Base-by-base conservation (phyloP, 202 grass and related monocot genomes). In the Bolboschoenoplectus hybrid region DNA sequence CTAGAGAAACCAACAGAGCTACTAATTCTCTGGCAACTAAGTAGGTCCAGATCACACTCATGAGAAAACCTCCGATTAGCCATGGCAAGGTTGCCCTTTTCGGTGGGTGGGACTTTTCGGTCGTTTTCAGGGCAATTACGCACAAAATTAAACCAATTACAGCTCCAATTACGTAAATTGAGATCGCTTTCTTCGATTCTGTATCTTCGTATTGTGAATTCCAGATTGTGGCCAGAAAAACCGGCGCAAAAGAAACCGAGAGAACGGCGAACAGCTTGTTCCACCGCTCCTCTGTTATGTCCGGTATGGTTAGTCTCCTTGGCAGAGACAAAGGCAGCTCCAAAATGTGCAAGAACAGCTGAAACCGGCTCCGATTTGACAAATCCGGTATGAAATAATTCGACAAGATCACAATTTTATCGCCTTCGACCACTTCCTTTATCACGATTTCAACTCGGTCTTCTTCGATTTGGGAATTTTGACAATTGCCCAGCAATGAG, bases 21-120 rank as follows among this genome's bases (percentile, higher is more conserved):
- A 98, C 91, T 8, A 98, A 85, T 89, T 98, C 96, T 7, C 90
- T 90, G 3, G 96, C 96, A 16, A 92, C 82, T 4, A 92, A 91
- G 67, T 95, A 98, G 0, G 96, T 91, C 96, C 96, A 98, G 1
- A 91, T 82, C 20, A 98, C 89, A 75, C 96, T 98, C 96, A 94
- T 98, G 7, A 89, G 26, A 83, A 98, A 98, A 39, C 95, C 95
- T 0, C 88, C 95, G 0, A 88, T 83, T 0, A 98, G 88, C 95
- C 95, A 98, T 11, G 93, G 93, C 41, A 95, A 36, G 13, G 87
- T 88, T 0, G 47, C 89, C 0, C 83, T 82, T 4, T 60, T 88
- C 0, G 91, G 95, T 0, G 95, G 93, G 0, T 64, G 67, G 1
- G 2, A 32, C 7, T 6, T 0, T 1, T 89, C 77, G 0, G 93